These are phyloP conservation scores for Aspergillus viridinutans DNA, from an alignment of 2,329 filamentous ascomycete species.

Conservation along the genomic window DNA sequence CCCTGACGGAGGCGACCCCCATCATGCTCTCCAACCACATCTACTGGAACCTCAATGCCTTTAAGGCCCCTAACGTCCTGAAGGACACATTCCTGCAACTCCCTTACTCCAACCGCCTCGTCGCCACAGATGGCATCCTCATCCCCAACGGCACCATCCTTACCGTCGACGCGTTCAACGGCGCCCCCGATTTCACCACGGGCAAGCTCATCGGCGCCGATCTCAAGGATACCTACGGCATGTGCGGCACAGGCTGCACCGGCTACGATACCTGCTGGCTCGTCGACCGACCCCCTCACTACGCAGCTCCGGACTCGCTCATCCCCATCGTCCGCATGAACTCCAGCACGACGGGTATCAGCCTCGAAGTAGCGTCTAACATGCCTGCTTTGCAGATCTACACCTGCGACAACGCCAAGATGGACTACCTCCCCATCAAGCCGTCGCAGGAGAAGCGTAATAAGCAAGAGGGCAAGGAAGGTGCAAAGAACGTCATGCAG, in stretches of 20 bases:
- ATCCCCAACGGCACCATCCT: constrained; percentile 74
- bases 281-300: constrained; percentile 40
- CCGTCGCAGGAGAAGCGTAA: constrained; percentile 46
- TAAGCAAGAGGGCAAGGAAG: constrained; percentile 51
- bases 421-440: constrained; percentile 55
- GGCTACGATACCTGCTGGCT: constrained; percentile 69
- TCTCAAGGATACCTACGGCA: constrained; percentile 59
- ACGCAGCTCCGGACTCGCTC: constrained; percentile 29
- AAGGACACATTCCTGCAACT: constrained; percentile 44
- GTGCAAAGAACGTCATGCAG: constrained; percentile 49
- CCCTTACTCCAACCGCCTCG: constrained; percentile 43
- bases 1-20: constrained; percentile 44
- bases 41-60: constrained; percentile 51
- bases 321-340: constrained; percentile 56
- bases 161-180: constrained; percentile 62
- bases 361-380: constrained; percentile 74
- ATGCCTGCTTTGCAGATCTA: constrained; percentile 89
- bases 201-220: constrained; percentile 76
- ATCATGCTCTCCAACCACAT: constrained; percentile 51
- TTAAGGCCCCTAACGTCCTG: constrained; percentile 41
- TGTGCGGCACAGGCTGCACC: constrained; percentile 77
- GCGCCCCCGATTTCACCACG: constrained; percentile 59
- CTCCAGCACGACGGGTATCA: constrained; percentile 72
- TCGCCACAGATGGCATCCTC: constrained; percentile 56
- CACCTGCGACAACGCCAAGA: constrained; percentile 66